Percentiles rank a stretch among this genome's conserved stretches.
Conservation (phyloP, 306 rosid genomes). For the Acacia acuminata region DNA sequence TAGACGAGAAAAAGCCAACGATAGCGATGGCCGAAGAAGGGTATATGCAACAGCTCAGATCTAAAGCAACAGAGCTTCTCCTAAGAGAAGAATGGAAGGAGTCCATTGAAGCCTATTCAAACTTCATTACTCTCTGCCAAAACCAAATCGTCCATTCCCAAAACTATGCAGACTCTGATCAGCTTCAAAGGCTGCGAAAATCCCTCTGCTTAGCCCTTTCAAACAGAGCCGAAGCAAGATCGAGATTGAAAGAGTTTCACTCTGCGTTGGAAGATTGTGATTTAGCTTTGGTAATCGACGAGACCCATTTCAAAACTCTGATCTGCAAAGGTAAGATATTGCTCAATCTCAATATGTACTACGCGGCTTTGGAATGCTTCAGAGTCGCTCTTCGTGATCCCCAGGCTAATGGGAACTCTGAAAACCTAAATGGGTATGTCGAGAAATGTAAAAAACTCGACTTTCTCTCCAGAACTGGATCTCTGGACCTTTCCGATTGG, state of each 20-base stretch:
- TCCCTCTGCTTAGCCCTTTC: conserved; percentile 78
- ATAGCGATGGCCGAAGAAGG: conserved; percentile 53
- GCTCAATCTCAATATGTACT: conserved; percentile 61
- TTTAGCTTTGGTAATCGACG: conserved; percentile 58
- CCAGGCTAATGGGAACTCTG: conserved; percentile 49
- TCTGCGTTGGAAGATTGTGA: conserved; percentile 70
- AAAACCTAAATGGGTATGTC: conserved; percentile 54
- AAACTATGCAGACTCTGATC: conserved; percentile 25
- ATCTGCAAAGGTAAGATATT: conserved; percentile 83
- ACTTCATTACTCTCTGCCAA: conserved; percentile 61
- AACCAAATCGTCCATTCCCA: conserved; percentile 27
- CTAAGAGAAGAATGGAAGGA: conserved; percentile 88
- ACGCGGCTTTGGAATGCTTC: conserved; percentile 66
- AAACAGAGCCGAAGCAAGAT: conserved; percentile 78
- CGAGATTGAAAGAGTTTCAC: conserved; percentile 50
- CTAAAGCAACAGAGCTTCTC: conserved; percentile 82
- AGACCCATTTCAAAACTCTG: conserved; percentile 76
- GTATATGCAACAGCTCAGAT: conserved; percentile 62
- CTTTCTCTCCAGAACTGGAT: conserved; percentile 64
- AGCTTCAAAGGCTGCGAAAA: conserved; percentile 49
- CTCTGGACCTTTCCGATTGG: conserved; percentile 85
- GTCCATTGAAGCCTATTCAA: conserved; percentile 54
- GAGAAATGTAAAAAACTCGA: conserved; percentile 78
- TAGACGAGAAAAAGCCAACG: not conserved
- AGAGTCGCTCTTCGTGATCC: conserved; percentile 52